Percentiles rank a stretch among this genome's conserved stretches.
These are phyloP conservation scores for Cryphonectria japonica DNA, from an alignment of 2,329 filamentous ascomycete species.

Conservation along the genomic window DNA sequence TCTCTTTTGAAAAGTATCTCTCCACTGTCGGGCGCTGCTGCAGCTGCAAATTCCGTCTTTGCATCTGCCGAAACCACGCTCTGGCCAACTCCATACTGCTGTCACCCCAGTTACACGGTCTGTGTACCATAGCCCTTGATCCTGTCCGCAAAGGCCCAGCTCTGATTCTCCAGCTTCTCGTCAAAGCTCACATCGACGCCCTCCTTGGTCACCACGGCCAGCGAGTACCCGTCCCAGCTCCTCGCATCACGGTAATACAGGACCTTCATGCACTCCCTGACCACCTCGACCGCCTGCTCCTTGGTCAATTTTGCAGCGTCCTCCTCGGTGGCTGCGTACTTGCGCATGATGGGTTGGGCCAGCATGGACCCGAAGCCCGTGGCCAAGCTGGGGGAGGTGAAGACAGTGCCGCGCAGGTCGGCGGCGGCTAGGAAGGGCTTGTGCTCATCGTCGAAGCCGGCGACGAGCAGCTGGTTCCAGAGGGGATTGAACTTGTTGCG, in stretches of 20 bases:
- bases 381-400: constrained; percentile 82
- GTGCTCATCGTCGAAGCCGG: constrained; percentile 77
- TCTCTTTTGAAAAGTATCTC: neutral
- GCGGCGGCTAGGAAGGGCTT: constrained; percentile 90
- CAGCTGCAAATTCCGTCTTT: neutral
- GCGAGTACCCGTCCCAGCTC: constrained; percentile 87
- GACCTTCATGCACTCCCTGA: constrained; percentile 98
- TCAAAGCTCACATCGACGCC: constrained; percentile 84
- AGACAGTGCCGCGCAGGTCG: constrained; percentile 92
- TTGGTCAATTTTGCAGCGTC: constrained; percentile 70
- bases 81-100: neutral
- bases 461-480: constrained; percentile 95
- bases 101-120: constrained; percentile 50
- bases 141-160: constrained; percentile 95
- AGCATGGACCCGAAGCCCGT: constrained; percentile 94
- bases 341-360: constrained; percentile 88
- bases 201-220: constrained; percentile 86
- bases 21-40: neutral
- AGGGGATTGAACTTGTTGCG: constrained; percentile 95
- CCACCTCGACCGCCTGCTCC: constrained; percentile 77
- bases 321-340: constrained; percentile 81
- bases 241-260: constrained; percentile 96
- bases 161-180: constrained; percentile 91
- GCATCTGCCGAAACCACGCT: neutral
- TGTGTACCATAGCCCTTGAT: constrained; percentile 96